These are phyloP conservation scores for Pythium myriotylum DNA, from an alignment of 352 stramenopile species.

Conservation along the genomic window DNA sequence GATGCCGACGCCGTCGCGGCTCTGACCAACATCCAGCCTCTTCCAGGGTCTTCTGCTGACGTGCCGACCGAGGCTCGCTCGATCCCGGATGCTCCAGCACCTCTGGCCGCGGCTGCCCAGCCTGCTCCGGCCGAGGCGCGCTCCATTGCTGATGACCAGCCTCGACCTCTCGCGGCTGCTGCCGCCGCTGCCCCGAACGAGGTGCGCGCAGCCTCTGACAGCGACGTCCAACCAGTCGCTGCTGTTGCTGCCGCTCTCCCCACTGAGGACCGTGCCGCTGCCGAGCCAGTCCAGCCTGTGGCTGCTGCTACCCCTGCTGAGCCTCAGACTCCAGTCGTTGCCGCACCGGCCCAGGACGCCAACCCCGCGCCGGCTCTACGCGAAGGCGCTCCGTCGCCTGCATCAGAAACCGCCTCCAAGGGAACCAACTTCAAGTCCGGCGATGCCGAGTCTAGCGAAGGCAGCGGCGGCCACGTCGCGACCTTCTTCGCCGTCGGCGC, in stretches of 20 bases:
- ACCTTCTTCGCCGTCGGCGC: conserved; percentile 22
- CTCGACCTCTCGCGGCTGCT: conserved; percentile 1
- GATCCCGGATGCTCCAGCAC: neutral
- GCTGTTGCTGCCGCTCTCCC: neutral
- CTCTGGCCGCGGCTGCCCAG: neutral
- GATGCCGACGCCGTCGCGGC: neutral
- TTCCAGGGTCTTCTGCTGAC: neutral
- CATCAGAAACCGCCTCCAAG: conserved; percentile 4
- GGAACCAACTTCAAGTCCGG: conserved; percentile 24
- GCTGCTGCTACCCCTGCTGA: neutral
- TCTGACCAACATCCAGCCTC: neutral
- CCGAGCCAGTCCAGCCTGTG: neutral
- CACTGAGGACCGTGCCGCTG: conserved; percentile 1
- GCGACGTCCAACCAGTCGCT: conserved; percentile 1
- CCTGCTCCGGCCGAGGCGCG: conserved; percentile 5
- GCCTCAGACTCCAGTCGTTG: neutral
- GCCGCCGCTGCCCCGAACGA: conserved; percentile 1
- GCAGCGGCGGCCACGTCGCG: conserved; percentile 15
- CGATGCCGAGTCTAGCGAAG: neutral
- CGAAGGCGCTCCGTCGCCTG: neutral
- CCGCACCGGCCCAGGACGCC: neutral
- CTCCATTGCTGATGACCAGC: neutral
- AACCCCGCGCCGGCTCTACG: neutral
- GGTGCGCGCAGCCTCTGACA: conserved; percentile 1
- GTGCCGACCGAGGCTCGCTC: neutral